A percentile compares a stretch with the other conserved stretches of the same genome.
phyloP scores from a whole-genome alignment of 805 yeast genomes.

The Blastobotrys peoriensis region DNA sequence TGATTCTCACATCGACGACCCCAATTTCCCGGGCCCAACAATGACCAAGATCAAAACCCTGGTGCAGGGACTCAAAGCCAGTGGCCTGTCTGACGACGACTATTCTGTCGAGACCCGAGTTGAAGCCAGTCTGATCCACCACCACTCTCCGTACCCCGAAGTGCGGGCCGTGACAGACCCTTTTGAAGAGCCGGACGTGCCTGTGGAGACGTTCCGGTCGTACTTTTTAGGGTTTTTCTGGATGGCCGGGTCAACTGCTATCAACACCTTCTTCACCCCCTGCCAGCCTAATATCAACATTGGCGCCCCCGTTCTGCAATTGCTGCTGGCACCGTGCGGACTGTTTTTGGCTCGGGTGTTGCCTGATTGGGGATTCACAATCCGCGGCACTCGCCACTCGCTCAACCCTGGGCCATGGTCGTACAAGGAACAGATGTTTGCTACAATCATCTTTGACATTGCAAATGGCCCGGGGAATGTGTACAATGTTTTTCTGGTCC shows the following conservation, averaged over 20 bases:
- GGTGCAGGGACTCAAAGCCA: too few species aligned
- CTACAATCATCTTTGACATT: slow-evolving; percentile 37
- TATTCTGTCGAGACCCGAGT: too few species aligned
- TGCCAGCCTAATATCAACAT: slow-evolving; percentile 46
- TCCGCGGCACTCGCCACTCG: slow-evolving; percentile 36
- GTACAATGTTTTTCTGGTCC: slow-evolving; percentile 18
- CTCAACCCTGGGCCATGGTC: slow-evolving; percentile 60
- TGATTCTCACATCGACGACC: slow-evolving; percentile 46
- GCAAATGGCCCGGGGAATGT: slow-evolving; percentile 31
- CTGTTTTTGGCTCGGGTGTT: slow-evolving; percentile 22
- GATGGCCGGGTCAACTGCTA: slow-evolving; percentile 47
- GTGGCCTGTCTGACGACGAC: too few species aligned
- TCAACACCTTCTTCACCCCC: slow-evolving; percentile 52
- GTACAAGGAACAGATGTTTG: slow-evolving; percentile 57
- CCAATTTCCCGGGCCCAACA: slow-evolving; percentile 47
- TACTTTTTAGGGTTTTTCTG: slow-evolving; percentile 46
- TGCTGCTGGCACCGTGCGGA: slow-evolving; percentile 35
- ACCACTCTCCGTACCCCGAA: slow-evolving; percentile 51
- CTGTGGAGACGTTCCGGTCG: slow-evolving; percentile 47
- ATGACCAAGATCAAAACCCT: too few species aligned
- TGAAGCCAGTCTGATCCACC: slow-evolving; percentile 36
- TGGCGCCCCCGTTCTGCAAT: slow-evolving; percentile 38
- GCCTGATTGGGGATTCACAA: slow-evolving; percentile 42
- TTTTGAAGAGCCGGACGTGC: slow-evolving; percentile 41
- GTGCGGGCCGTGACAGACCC: slow-evolving; percentile 44